phyloP scores from a whole-genome alignment of 306 rosid species.

The Begonia masoniana region DNA sequence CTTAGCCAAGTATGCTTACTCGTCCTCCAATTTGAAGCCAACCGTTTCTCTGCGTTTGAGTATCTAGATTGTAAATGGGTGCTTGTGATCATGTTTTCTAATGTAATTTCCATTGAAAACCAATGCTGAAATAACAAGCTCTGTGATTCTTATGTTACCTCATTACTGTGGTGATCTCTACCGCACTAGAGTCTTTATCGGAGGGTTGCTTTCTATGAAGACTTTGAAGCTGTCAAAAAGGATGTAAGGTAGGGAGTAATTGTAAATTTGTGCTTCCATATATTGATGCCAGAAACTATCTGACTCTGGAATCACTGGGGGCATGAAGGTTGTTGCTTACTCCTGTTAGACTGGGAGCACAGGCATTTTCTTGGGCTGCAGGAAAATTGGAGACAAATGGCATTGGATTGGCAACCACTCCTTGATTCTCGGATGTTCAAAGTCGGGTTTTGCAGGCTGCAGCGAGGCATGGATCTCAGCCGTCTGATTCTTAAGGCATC shows the following conservation, averaged over 20 bases:
- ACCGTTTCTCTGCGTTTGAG: neutral
- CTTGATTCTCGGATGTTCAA: conserved; percentile 83
- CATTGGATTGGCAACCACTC: conserved; percentile 79
- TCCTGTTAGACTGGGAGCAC: conserved; percentile 60
- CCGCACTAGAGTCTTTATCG: conserved; percentile 48
- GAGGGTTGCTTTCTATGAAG: conserved; percentile 52
- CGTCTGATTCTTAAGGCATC: conserved; percentile 45
- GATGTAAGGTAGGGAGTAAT: conserved; percentile 47
- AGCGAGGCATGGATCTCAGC: conserved; percentile 91
- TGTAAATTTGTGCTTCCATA: neutral
- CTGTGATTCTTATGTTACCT: conserved; percentile 4
- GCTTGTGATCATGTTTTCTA: no score
- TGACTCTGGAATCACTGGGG: conserved; percentile 7
- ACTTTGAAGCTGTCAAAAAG: conserved; percentile 46
- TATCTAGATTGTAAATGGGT: no score
- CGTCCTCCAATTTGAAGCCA: conserved; percentile 9
- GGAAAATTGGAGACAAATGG: conserved; percentile 70
- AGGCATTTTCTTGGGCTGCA: conserved; percentile 85
- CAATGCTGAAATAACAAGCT: conserved; percentile 5
- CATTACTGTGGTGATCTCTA: conserved; percentile 2
- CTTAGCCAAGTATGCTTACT: conserved; percentile 50
- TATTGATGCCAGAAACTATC: neutral
- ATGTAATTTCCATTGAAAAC: no score
- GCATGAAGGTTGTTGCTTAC: conserved; percentile 47
- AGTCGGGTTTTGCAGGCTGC: conserved; percentile 93